phyloP scores from a whole-genome alignment of 2,329 filamentous ascomycete species.

The Hypocrella siamensis region DNA sequence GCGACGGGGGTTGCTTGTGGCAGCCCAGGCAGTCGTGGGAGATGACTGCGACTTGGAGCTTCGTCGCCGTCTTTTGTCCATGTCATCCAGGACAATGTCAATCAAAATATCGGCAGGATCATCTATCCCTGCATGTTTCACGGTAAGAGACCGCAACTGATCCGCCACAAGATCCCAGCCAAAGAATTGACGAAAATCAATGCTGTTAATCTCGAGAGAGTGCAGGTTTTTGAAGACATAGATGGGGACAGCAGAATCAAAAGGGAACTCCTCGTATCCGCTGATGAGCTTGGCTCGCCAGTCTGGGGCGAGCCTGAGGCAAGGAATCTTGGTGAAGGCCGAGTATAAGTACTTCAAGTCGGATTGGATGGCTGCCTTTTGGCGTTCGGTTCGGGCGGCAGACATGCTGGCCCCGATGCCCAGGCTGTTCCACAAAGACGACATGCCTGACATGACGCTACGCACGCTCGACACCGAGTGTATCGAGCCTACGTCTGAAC shows the following conservation, averaged over 20 bases:
- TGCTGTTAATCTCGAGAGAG: conserved; percentile 82
- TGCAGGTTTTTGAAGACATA: conserved; percentile 95
- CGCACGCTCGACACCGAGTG: conserved; percentile 93
- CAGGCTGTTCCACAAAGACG: conserved; percentile 78
- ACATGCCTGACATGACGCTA: conserved; percentile 96
- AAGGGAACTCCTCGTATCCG: conserved; percentile 94
- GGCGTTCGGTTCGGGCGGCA: conserved; percentile 71
- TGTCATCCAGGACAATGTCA: conserved; percentile 89
- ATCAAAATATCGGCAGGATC: conserved; percentile 82
- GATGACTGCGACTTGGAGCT: conserved; percentile 77
- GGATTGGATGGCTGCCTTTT: conserved; percentile 69
- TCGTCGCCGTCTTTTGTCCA: conserved; percentile 77
- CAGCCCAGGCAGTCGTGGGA: conserved; percentile 55
- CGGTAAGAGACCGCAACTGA: conserved; percentile 73
- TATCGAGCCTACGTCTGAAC: conserved; percentile 77
- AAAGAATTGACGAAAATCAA: conserved; percentile 94
- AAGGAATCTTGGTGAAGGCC: conserved; percentile 95
- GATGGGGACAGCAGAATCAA: conserved; percentile 93
- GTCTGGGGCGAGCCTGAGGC: conserved; percentile 78
- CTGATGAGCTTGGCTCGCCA: conserved; percentile 79
- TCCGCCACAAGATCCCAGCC: conserved; percentile 93
- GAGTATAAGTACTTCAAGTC: conserved; percentile 96
- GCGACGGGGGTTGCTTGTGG: conserved; percentile 38
- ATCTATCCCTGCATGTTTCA: conserved; percentile 77
- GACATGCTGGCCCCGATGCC: conserved; percentile 68